phyloP scores from a whole-genome alignment of 148 eudicot genomes.

The Pouteria glomerata region DNA sequence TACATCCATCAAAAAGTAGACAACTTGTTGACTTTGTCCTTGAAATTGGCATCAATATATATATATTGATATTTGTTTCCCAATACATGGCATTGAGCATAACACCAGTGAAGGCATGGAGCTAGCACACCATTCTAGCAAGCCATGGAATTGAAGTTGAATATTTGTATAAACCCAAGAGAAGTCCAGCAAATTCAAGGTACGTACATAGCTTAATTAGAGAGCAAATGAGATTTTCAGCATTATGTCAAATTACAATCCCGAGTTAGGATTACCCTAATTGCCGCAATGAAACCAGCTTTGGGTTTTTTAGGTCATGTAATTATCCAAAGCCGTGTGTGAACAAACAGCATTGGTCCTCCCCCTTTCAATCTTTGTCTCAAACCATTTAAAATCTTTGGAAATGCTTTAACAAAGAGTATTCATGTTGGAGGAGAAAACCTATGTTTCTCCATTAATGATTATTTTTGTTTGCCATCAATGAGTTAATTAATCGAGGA shows the following conservation, averaged over 20 bases:
- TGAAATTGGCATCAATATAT: neutral
- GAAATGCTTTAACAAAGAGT: neutral
- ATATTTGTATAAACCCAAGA: neutral
- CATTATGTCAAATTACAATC: neutral
- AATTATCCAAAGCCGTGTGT: neutral
- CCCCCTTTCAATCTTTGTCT: neutral
- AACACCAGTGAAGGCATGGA: neutral
- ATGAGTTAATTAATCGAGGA: too few relatives aligned
- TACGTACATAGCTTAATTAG: neutral
- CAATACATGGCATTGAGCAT: too few relatives aligned
- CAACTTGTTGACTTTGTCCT: neutral
- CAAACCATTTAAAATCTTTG: neutral
- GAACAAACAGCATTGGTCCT: neutral
- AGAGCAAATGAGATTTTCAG: neutral
- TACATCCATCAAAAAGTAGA: neutral
- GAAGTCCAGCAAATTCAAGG: neutral
- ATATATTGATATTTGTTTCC: too few relatives aligned
- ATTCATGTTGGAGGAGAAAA: neutral
- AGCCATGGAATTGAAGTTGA: neutral
- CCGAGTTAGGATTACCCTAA: neutral
- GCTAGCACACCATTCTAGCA: constrained; percentile 3
- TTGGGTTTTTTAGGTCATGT: neutral
- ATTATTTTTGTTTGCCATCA: too few relatives aligned
- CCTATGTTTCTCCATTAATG: too few relatives aligned
- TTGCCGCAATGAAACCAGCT: neutral